A percentile compares a stretch with the other conserved stretches of the same genome.
phyloP scores from a whole-genome alignment of 2,329 filamentous ascomycete species.

The Arthroderma sp. region DNA sequence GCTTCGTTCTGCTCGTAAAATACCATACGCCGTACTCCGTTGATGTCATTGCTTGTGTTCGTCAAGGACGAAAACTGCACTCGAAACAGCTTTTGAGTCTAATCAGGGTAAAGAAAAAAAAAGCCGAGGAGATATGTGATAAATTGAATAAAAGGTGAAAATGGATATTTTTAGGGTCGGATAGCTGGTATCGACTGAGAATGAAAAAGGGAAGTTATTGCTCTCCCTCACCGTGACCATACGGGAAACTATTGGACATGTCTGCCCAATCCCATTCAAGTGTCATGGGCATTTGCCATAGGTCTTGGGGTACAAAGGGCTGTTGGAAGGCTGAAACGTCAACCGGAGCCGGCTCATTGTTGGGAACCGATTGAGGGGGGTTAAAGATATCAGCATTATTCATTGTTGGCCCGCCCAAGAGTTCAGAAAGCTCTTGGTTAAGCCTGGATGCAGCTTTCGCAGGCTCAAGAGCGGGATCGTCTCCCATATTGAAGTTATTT shows the following conservation, averaged over 20 bases:
- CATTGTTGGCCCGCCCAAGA: slow-evolving; percentile 21
- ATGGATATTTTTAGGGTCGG: too few relatives aligned
- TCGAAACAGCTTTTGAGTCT: too few relatives aligned
- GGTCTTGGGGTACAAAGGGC: slow-evolving; percentile 78
- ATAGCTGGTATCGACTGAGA: too few relatives aligned
- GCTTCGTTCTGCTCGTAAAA: too few relatives aligned
- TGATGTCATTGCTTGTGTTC: too few relatives aligned
- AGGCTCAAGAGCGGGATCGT: slow-evolving; percentile 1
- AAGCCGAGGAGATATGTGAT: too few relatives aligned
- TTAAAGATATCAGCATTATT: slow-evolving; percentile 5
- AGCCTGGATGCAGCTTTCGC: slow-evolving; percentile 5
- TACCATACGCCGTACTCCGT: too few relatives aligned
- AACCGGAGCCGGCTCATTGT: slow-evolving; percentile 18
- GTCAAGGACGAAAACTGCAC: too few relatives aligned
- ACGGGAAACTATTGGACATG: slow-evolving; percentile 14
- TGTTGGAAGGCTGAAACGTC: slow-evolving; percentile 52
- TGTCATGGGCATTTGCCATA: slow-evolving; percentile 93
- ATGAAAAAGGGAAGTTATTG: too few relatives aligned
- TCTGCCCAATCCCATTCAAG: slow-evolving; percentile 75
- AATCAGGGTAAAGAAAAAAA: too few relatives aligned
- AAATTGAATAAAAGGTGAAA: too few relatives aligned
- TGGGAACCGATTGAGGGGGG: slow-evolving; percentile 14
- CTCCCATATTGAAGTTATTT: slow-evolving; percentile 2
- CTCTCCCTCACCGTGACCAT: too few relatives aligned
- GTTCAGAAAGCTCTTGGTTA: slow-evolving; percentile 14